A percentile compares a stretch with the other conserved stretches of the same genome.
These are phyloP conservation scores for Pythium monospermum DNA, from an alignment of 352 stramenopile species.

Conservation along the genomic window DNA sequence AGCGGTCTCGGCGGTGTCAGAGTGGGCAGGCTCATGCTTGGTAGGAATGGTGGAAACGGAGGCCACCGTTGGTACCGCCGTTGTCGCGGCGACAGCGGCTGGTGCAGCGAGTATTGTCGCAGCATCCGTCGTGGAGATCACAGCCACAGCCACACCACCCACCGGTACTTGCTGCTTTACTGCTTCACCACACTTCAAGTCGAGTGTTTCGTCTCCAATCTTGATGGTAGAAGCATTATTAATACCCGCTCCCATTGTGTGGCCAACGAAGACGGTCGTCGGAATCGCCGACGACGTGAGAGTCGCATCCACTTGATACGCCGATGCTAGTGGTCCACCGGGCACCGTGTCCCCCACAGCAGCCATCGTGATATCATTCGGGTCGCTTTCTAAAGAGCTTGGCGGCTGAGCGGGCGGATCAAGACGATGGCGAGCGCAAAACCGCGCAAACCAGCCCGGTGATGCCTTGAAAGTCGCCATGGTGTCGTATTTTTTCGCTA, in stretches of 20 bases:
- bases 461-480: slow-evolving; percentile 86
- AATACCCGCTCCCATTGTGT: background rate
- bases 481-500: slow-evolving; percentile 81
- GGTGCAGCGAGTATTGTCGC: background rate
- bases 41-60: background rate
- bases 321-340: slow-evolving; percentile 20
- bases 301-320: slow-evolving; percentile 22
- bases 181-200: too few relatives aligned
- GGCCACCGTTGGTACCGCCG: background rate
- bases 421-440: slow-evolving; percentile 80
- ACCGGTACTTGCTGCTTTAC: too few relatives aligned
- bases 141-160: background rate
- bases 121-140: background rate
- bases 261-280: slow-evolving; percentile 1
- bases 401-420: slow-evolving; percentile 47
- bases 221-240: too few relatives aligned
- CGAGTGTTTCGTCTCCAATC: too few relatives aligned
- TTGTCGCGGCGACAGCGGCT: background rate
- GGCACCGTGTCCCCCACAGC: slow-evolving; percentile 25
- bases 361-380: slow-evolving; percentile 19
- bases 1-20: background rate
- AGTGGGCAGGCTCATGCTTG: background rate
- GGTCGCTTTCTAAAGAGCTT: background rate
- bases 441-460: slow-evolving; percentile 82
- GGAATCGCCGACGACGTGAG: background rate